Evolutionary conservation across 2,329 filamentous ascomycete species (phyloP).

Genomic region (Aureobasidium musti): DNA sequence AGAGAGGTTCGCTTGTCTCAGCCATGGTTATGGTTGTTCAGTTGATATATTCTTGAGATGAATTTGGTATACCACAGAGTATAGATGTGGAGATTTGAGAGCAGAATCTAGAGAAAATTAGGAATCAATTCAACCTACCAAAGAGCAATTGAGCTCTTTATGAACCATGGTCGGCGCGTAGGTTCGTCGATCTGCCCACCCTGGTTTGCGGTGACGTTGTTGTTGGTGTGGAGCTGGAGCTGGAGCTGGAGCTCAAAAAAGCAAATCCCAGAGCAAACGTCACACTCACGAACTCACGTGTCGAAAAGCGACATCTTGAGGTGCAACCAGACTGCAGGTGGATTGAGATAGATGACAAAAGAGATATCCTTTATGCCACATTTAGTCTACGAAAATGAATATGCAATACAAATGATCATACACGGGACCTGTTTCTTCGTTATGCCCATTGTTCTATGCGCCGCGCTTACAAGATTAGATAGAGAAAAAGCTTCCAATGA

Average conservation of each 20-base stretch:
- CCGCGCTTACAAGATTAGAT: constrained; percentile 8
- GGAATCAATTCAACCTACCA: background rate
- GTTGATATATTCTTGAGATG: background rate
- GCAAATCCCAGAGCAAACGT: background rate
- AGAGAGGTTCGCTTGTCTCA: background rate
- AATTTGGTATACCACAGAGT: background rate
- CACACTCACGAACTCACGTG: background rate
- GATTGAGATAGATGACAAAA: background rate
- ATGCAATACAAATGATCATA: constrained; percentile 20
- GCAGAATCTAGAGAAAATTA: background rate
- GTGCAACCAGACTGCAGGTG: background rate
- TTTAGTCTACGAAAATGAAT: background rate
- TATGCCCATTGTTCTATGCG: constrained; percentile 17
- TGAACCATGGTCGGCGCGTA: background rate
- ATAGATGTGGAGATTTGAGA: background rate
- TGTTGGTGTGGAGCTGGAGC: background rate
- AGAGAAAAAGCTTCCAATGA: background rate
- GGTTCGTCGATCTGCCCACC: constrained; percentile 2
- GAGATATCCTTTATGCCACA: background rate
- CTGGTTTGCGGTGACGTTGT: constrained; percentile 5
- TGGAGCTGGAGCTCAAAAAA: constrained; percentile 1
- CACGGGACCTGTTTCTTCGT: constrained; percentile 9
- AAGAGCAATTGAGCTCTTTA: background rate
- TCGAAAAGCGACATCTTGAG: background rate
- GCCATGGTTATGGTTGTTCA: background rate